A percentile compares a stretch with the other conserved stretches of the same genome.
These are phyloP conservation scores for Coleophoma cylindrospora DNA, from an alignment of 2,329 filamentous ascomycete genomes.

Conservation along the genomic window DNA sequence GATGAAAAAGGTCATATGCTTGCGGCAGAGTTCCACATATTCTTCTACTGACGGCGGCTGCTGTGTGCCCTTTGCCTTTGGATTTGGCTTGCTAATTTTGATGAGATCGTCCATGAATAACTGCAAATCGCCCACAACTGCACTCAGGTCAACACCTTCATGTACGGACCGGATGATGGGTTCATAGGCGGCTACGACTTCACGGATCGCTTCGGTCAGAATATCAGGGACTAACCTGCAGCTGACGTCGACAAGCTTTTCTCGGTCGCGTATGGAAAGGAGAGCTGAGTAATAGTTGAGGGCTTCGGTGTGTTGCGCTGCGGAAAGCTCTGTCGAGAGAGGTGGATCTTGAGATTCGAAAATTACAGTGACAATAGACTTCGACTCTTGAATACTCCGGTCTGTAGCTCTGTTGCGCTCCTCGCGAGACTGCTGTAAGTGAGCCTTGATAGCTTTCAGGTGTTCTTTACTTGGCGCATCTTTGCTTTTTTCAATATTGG, in stretches of 20 bases:
- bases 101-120: conserved; percentile 69
- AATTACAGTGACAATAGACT: conserved; percentile 65
- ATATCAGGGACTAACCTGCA: conserved; percentile 68
- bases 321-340: conserved; percentile 42
- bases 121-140: conserved; percentile 62
- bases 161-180: conserved; percentile 71
- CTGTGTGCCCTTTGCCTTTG: conserved; percentile 20
- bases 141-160: conserved; percentile 64
- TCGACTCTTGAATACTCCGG: conserved; percentile 40
- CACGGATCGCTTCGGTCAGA: conserved; percentile 63
- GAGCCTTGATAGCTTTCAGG: conserved; percentile 53
- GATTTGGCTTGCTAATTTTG: conserved; percentile 30
- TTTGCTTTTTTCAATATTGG: conserved; percentile 59
- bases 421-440: conserved; percentile 45
- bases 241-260: conserved; percentile 60
- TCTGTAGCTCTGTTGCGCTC: conserved; percentile 55
- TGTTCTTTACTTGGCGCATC: conserved; percentile 55
- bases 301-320: conserved; percentile 57
- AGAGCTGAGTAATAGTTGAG: conserved; percentile 66
- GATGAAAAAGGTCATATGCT: conserved; percentile 59
- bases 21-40: conserved; percentile 61
- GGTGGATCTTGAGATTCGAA: conserved; percentile 46
- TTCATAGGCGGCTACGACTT: conserved; percentile 63
- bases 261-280: conserved; percentile 68
- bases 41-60: conserved; percentile 59